These are phyloP conservation scores for Cordyceps militaris DNA, from an alignment of 2,329 filamentous ascomycete genomes.

Conservation along the genomic window DNA sequence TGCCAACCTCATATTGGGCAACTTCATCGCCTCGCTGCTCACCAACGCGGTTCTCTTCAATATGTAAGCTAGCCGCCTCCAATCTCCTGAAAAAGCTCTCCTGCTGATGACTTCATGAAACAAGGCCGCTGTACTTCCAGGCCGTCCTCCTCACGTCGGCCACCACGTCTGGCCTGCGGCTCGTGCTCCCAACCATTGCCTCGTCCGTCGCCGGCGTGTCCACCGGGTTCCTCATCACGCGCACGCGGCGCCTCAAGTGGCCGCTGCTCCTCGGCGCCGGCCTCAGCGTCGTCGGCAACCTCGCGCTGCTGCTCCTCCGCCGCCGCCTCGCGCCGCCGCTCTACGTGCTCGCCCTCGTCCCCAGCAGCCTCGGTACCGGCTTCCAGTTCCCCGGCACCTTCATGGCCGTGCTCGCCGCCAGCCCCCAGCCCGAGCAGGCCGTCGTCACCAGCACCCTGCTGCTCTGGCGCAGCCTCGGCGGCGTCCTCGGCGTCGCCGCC, in stretches of 20 bases:
- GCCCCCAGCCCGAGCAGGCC: constrained; percentile 54
- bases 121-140: constrained; percentile 69
- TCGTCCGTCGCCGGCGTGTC: constrained; percentile 47
- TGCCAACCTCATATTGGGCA: constrained; percentile 51
- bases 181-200: constrained; percentile 56
- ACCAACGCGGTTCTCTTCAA: constrained; percentile 54
- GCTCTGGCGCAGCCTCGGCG: constrained; percentile 64
- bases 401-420: constrained; percentile 55
- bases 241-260: constrained; percentile 52
- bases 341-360: constrained; percentile 52
- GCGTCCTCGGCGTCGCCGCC: constrained; percentile 65
- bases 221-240: constrained; percentile 57
- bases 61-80: constrained; percentile 33
- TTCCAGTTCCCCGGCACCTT: constrained; percentile 59
- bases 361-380: constrained; percentile 51
- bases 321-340: constrained; percentile 43
- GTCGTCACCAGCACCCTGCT: constrained; percentile 64
- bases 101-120: background rate
- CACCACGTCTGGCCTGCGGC: constrained; percentile 64
- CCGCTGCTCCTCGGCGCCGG: constrained; percentile 45
- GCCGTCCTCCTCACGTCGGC: constrained; percentile 63
- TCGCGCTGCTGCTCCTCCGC: constrained; percentile 40
- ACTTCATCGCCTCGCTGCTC: constrained; percentile 44
- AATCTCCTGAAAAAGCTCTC: background rate
- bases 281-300: constrained; percentile 43